Conservation (phyloP, 257 asterid genomes). For the Capsicum baccatum region DNA sequence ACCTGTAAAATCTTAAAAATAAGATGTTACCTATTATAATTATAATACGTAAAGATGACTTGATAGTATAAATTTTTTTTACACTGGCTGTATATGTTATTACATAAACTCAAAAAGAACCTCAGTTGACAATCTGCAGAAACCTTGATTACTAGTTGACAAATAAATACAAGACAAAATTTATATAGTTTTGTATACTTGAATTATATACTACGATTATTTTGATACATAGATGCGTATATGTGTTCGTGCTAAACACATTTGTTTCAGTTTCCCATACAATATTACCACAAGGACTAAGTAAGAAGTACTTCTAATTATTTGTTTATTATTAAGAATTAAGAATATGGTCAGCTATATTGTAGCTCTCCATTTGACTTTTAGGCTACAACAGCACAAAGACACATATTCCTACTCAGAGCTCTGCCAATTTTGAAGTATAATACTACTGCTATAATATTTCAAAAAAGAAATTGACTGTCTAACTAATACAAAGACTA, state of each 20-base stretch:
- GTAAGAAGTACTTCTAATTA: no score
- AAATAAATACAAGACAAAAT: constrained; percentile 46
- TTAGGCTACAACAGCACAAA: constrained; percentile 36
- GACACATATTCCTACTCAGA: constrained; percentile 52
- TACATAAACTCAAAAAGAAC: background rate
- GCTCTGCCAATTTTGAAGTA: constrained; percentile 53
- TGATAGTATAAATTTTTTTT: no score
- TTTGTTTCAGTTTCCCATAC: constrained; percentile 47
- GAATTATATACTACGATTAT: background rate
- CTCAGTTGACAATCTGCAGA: constrained; percentile 7
- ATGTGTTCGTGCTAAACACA: background rate
- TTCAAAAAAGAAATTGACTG: constrained; percentile 21
- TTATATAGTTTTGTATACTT: background rate
- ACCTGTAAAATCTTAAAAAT: no score
- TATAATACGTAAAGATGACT: no score
- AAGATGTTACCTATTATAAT: no score
- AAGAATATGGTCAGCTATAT: constrained; percentile 21
- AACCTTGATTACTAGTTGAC: constrained; percentile 48
- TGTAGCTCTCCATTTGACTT: constrained; percentile 46
- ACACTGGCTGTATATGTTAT: no score
- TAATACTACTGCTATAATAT: background rate
- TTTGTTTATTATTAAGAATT: background rate
- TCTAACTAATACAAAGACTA: constrained; percentile 47
- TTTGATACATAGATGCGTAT: constrained; percentile 18
- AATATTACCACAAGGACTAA: constrained; percentile 13